Conservation (phyloP, 208 protist genomes). For the Phytomonas sp. region DNA sequence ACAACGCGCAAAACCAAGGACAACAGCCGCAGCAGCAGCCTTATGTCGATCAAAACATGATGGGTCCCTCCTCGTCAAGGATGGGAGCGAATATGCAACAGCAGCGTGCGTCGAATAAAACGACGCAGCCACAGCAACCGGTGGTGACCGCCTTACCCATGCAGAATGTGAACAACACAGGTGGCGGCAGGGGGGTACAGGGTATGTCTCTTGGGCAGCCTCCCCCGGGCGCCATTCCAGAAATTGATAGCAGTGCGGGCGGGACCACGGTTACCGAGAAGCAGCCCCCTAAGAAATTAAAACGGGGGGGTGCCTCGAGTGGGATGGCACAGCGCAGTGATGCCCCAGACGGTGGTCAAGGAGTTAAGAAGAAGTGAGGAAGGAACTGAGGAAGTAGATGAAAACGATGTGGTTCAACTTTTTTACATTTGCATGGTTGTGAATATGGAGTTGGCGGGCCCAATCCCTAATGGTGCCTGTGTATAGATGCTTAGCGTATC, state of each 20-base stretch:
- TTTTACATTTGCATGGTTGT: not conserved
- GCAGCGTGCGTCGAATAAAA: constrained; percentile 20
- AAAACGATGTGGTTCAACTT: not conserved
- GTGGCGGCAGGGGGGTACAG: constrained; percentile 1
- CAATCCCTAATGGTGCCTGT: not conserved
- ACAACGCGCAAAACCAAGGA: constrained; percentile 16
- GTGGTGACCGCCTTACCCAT: constrained; percentile 16
- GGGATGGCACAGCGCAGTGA: not conserved
- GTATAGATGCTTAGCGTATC: not conserved
- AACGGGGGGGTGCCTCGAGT: not conserved
- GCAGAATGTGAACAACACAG: constrained; percentile 8
- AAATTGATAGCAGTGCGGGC: not conserved
- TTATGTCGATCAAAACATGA: constrained; percentile 20
- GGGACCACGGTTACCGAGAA: not conserved
- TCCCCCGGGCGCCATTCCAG: not conserved
- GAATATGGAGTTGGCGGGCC: not conserved
- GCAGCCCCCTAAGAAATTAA: not conserved
- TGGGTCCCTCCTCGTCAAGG: constrained; percentile 17
- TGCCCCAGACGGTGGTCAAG: not conserved
- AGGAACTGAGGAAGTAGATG: not conserved
- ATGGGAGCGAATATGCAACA: constrained; percentile 11
- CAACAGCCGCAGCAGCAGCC: constrained; percentile 37
- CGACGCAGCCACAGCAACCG: constrained; percentile 35
- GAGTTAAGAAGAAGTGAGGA: not conserved
- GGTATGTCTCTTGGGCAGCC: not conserved